Base-by-base conservation (phyloP, 345 rosid genomes). In the Citrus hindsii region DNA sequence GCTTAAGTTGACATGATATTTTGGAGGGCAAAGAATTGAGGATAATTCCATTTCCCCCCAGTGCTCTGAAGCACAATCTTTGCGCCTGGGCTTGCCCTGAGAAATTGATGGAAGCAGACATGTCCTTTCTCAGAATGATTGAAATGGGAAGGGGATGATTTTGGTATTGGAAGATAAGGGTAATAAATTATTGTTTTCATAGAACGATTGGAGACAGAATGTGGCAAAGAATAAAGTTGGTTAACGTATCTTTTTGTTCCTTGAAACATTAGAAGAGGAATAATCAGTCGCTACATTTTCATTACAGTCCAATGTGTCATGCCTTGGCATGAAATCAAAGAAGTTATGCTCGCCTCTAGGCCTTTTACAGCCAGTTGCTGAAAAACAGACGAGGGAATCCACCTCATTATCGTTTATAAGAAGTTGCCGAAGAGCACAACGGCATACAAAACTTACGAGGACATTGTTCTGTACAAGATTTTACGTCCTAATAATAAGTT, bases 371-470 rank as follows among this genome's bases (percentile, higher is more conserved):
- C 51, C 51, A 46, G 51, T 46, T 46, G 51, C 51, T 46, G 5
- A 13, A 46, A 46, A 46, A 3, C 51, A 46, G 51, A 10, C 16
- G 0, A 46, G 51, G 3, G 62, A 59, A 59, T 21, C 25, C 0
- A 2, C 25, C 0, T 59, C 25, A 24, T 59, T 24, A 7, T 22
- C 5, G 62, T 21, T 59, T 59, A 60, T 27, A 24, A 24, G 95
- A 93, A 91, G 98, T 92, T 95, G 83, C 97, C 97, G 0, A 93
- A 24, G 27, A 21, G 64, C 27, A 24, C 30, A 60, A 3, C 16
- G 16, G 48, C 48, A 42, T 40, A 42, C 14, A 42, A 42, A 42
- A 42, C 3, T 10, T 42, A 42, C 48, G 0, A 10, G 4, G 48
- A 9, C 42, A 38, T 38, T 38, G 10, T 8, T 9, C 46, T 40